Evolutionary conservation across 2,329 filamentous ascomycete species (phyloP), one percentile per base, ranked within the genome.

Genomic region (Stylonectria norvegica): DNA sequence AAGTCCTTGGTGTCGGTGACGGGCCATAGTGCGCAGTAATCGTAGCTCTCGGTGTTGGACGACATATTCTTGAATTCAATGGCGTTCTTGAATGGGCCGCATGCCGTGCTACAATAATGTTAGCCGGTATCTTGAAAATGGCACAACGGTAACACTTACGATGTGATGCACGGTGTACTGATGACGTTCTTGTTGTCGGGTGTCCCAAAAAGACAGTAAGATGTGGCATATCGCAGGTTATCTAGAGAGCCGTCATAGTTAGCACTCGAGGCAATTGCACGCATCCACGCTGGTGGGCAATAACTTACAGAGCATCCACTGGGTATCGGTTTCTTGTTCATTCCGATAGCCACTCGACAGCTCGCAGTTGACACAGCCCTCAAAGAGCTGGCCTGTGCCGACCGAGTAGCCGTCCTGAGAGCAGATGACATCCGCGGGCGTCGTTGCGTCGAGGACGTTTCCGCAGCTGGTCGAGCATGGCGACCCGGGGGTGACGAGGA

Each of bases 171-270:
- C 7, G 73, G 76, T 9, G 61, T 72, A 39, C 65, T 60, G 2
- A 58, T 58, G 9, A 65, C 79, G 53, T 68, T 48, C 2, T 65
- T 50, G 38, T 75, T 71, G 20, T 66, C 60, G 0, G 71, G 71
- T 5, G 61, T 57, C 2, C 73, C 73, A 43, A 70, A 83, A 1
- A 83, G 50, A 52, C 80, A 84, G 50, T 72, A 71, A 2, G 73
- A 73, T 2, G 73, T 48, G 5, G 76, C 68, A 52, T 72, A 81
- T 54, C 79, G 70, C 37, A 81, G 48, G 48, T 83, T 83, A 48
- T 81, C 78, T 81, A 6, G n/a, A 3, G 15, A 5, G 19, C 36
- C 12, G 7, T 22, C 20, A 38, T 18, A 5, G 47, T 56, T 19
- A 52, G 59, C 42, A 36, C 31, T 23, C 12, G 22, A 25, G 28